Evolutionary conservation across 2,329 filamentous ascomycete genomes (phyloP).

Genomic region (Neofusicoccum sp.): DNA sequence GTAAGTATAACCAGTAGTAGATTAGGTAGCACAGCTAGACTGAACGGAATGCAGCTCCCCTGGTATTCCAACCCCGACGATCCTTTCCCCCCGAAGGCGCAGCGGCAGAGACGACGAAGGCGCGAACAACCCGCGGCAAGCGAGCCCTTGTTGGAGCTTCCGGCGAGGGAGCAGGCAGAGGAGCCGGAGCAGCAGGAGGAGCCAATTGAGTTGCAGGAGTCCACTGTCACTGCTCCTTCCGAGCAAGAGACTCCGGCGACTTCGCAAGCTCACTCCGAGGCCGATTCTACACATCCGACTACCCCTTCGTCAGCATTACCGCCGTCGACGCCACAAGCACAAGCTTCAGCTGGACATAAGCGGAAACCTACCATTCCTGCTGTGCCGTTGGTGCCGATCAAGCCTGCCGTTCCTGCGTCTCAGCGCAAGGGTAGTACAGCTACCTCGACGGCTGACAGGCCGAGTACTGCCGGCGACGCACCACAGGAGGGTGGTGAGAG

Average conservation of each 20-base stretch:
- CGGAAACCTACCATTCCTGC: conserved; percentile 49
- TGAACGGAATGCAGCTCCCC: conserved; percentile 49
- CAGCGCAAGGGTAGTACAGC: conserved; percentile 28
- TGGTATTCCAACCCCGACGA: conserved; percentile 61
- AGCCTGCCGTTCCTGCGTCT: conserved; percentile 40
- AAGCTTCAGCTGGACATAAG: conserved; percentile 38
- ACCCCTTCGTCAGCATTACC: conserved; percentile 57
- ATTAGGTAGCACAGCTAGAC: neutral
- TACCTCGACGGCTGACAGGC: conserved; percentile 40
- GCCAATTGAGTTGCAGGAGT: conserved; percentile 44
- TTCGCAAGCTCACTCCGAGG: conserved; percentile 61
- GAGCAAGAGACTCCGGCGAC: conserved; percentile 60
- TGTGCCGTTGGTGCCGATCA: conserved; percentile 57
- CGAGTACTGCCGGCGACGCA: conserved; percentile 24
- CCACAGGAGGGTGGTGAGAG: conserved; percentile 19
- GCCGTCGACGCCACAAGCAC: conserved; percentile 32
- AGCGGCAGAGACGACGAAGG: conserved; percentile 49
- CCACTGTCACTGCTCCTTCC: conserved; percentile 48
- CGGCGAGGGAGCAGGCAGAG: conserved; percentile 46
- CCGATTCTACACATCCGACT: conserved; percentile 57
- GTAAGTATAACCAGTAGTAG: conserved; percentile 36
- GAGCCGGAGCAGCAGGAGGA: conserved; percentile 39
- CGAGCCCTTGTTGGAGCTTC: conserved; percentile 52
- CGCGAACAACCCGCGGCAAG: conserved; percentile 41
- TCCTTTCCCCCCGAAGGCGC: conserved; percentile 57